Conservation (phyloP, 192 early-diverging fungal genomes). For the Linderina pennispora region DNA sequence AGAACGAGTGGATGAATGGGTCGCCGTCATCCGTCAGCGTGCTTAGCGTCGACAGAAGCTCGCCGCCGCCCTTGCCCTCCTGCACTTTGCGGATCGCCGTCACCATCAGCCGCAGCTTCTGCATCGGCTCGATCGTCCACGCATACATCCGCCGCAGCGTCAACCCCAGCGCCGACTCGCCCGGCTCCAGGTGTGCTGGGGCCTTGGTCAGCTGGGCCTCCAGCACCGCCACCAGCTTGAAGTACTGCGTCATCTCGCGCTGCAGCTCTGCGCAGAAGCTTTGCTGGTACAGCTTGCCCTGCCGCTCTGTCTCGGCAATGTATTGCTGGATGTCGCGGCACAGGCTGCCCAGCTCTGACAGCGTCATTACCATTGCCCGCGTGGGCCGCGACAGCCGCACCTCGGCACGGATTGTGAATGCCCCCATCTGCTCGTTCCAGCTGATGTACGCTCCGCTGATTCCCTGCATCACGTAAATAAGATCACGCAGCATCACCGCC, state of each 20-base stretch:
- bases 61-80: conserved; percentile 30
- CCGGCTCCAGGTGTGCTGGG: conserved; percentile 25
- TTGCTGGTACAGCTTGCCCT: conserved; percentile 47
- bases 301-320: conserved; percentile 30
- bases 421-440: conserved; percentile 47
- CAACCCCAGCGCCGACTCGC: conserved; percentile 52
- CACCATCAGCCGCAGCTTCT: conserved; percentile 70
- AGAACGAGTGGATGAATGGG: conserved; percentile 76
- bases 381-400: conserved; percentile 53
- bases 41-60: conserved; percentile 61
- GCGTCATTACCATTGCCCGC: conserved; percentile 54
- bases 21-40: conserved; percentile 87
- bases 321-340: conserved; percentile 61
- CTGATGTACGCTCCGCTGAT: conserved; percentile 82
- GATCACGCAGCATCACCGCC: conserved; percentile 66
- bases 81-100: conserved; percentile 36
- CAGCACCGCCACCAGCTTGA: conserved; percentile 75
- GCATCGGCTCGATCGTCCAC: conserved; percentile 78
- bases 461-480: conserved; percentile 91
- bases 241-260: conserved; percentile 77
- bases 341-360: conserved; percentile 77
- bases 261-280: conserved; percentile 78
- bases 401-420: conserved; percentile 52
- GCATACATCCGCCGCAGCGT: conserved; percentile 78
- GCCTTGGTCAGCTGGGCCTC: conserved; percentile 66